A percentile compares a stretch with the other conserved stretches of the same genome.
phyloP scores from a whole-genome alignment of 2,329 filamentous ascomycete genomes.

The Lachnellula suecica region DNA sequence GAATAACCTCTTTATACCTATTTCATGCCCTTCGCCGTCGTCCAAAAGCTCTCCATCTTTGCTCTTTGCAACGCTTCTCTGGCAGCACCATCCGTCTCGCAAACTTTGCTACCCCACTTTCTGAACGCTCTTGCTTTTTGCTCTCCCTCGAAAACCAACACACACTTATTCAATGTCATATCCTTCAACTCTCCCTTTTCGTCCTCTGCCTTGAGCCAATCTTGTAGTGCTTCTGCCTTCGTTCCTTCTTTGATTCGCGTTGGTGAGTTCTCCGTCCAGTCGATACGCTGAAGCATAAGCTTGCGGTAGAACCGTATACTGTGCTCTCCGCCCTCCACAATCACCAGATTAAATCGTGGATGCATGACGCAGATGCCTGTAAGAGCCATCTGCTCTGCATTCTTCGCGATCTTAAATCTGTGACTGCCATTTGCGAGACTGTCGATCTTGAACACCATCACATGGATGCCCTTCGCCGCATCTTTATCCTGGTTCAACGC shows the following conservation, averaged over 20 bases:
- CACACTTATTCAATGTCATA: conserved; percentile 77
- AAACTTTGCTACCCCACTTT: conserved; percentile 87
- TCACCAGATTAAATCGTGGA: conserved; percentile 82
- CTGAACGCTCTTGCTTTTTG: conserved; percentile 77
- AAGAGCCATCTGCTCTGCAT: conserved; percentile 84
- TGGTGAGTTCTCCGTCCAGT: conserved; percentile 88
- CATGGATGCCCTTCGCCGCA: conserved; percentile 78
- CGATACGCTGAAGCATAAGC: conserved; percentile 88
- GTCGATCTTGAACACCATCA: conserved; percentile 86
- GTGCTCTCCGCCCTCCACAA: conserved; percentile 88
- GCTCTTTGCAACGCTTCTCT: conserved; percentile 74
- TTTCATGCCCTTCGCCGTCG: conserved; percentile 68
- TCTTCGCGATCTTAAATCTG: conserved; percentile 88
- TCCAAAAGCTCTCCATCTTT: conserved; percentile 97
- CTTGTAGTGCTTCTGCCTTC: conserved; percentile 60
- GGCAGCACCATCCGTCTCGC: conserved; percentile 87
- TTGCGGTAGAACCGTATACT: conserved; percentile 85
- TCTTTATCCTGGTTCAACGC: conserved; percentile 82
- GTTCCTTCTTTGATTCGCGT: conserved; percentile 62
- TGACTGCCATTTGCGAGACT: conserved; percentile 91
- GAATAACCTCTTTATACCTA: no score
- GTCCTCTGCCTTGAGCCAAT: conserved; percentile 80
- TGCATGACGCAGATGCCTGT: conserved; percentile 92
- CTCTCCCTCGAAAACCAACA: conserved; percentile 87
- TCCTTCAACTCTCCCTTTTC: conserved; percentile 79